These are phyloP conservation scores for Gentiana straminea DNA, from an alignment of 257 asterid species.

Conservation along the genomic window DNA sequence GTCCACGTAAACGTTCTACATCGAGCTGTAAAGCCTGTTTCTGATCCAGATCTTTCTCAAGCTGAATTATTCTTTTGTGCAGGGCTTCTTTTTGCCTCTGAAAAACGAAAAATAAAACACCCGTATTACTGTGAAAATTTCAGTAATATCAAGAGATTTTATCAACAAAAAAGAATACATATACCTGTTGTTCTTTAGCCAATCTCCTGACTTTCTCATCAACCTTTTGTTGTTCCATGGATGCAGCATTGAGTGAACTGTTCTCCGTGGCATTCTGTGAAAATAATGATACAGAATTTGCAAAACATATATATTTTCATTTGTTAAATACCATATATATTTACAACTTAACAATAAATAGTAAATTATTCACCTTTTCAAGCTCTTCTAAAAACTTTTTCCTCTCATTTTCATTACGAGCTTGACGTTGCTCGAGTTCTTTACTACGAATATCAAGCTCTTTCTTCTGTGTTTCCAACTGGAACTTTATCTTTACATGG, in stretches of 20 bases:
- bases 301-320: not conserved
- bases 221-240: constrained; percentile 63
- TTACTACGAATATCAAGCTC: constrained; percentile 64
- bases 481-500: constrained; percentile 66
- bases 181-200: constrained; percentile 87
- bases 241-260: constrained; percentile 51
- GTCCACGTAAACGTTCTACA: constrained; percentile 63
- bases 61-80: constrained; percentile 45
- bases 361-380: constrained; percentile 51
- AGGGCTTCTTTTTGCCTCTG: constrained; percentile 85
- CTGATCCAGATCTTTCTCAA: constrained; percentile 64
- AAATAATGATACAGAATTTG: not conserved
- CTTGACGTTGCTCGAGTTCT: constrained; percentile 69
- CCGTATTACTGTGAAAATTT: constrained; percentile 12
- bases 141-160: constrained; percentile 11
- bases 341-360: not conserved
- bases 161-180: constrained; percentile 6
- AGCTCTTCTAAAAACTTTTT: constrained; percentile 62
- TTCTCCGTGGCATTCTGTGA: constrained; percentile 64
- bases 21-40: constrained; percentile 75
- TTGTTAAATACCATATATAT: no score
- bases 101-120: constrained; percentile 19
- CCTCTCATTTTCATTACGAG: constrained; percentile 63
- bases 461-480: constrained; percentile 52
- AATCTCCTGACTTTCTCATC: constrained; percentile 60